Conservation (phyloP, 1,284 basidiomycete species). For the Vanrija sp. region DNA sequence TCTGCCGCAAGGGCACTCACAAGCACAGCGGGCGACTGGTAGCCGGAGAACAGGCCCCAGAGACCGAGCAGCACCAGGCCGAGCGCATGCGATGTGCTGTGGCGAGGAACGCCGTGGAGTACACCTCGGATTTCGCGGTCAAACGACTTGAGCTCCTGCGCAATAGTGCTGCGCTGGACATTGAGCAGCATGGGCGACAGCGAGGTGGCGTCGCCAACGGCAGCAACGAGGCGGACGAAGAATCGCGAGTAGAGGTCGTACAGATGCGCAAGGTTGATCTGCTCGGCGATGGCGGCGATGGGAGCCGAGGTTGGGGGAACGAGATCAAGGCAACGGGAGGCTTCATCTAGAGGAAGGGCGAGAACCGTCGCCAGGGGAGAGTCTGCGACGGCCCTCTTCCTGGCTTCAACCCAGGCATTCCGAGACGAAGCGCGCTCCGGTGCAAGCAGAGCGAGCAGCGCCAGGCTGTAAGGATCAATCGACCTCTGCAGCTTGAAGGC, state of each 20-base stretch:
- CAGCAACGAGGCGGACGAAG: constrained; percentile 41
- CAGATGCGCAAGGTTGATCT: constrained; percentile 44
- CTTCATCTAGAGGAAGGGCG: constrained; percentile 38
- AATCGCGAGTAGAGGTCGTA: constrained; percentile 45
- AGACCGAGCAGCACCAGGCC: constrained; percentile 48
- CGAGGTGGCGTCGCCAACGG: constrained; percentile 24
- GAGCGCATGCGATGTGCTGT: constrained; percentile 40
- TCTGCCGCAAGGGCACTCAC: constrained; percentile 44
- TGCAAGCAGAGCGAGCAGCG: constrained; percentile 38
- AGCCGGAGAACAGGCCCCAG: constrained; percentile 44
- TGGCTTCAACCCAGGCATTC: constrained; percentile 36
- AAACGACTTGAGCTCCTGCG: constrained; percentile 24
- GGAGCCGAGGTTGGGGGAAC: constrained; percentile 34
- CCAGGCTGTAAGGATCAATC: constrained; percentile 31
- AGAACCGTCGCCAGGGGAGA: constrained; percentile 39
- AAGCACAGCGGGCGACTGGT: constrained; percentile 36
- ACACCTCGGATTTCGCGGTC: constrained; percentile 38
- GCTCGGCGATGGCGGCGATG: constrained; percentile 43
- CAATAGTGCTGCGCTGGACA: constrained; percentile 25
- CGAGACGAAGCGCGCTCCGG: constrained; percentile 21
- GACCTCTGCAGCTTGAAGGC: constrained; percentile 29
- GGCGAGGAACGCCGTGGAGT: constrained; percentile 33
- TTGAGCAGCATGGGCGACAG: constrained; percentile 27
- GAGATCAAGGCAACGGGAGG: constrained; percentile 25
- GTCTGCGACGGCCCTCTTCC: constrained; percentile 17